Percentiles rank a stretch among this genome's conserved stretches.
Evolutionary conservation across 2,329 filamentous ascomycete species (phyloP).

Genomic region (Fusarium sp.): DNA sequence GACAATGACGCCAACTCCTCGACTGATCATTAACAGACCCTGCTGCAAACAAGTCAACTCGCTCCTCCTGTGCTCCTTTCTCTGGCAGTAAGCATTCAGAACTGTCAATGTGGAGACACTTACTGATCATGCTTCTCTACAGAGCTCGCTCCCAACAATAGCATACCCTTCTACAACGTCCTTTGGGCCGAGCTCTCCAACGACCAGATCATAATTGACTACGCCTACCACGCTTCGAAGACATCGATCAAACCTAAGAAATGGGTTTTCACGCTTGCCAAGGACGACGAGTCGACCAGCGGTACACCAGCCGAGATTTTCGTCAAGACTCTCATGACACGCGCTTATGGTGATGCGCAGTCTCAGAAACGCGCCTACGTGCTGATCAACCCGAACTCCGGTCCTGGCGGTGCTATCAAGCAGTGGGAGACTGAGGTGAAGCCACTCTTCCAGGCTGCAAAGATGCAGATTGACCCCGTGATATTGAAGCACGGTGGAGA

Average conservation of each 20-base stretch:
- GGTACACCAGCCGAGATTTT: constrained; percentile 63
- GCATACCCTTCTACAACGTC: constrained; percentile 81
- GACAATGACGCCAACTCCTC: not conserved
- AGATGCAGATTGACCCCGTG: constrained; percentile 77
- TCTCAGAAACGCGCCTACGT: constrained; percentile 82
- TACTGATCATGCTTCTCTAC: constrained; percentile 3
- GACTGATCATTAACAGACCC: constrained; percentile 36
- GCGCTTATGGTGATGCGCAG: constrained; percentile 74
- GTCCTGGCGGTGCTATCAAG: constrained; percentile 77
- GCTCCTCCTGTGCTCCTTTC: constrained; percentile 36
- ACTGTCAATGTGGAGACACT: not conserved
- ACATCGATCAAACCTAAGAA: constrained; percentile 66
- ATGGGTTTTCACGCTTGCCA: constrained; percentile 60
- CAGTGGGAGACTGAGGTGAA: constrained; percentile 78
- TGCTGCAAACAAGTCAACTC: constrained; percentile 27
- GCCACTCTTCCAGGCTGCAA: constrained; percentile 83
- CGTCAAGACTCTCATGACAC: constrained; percentile 69
- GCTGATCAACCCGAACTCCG: constrained; percentile 89
- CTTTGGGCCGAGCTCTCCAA: constrained; percentile 78
- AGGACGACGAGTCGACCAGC: constrained; percentile 28
- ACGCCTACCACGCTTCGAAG: constrained; percentile 69
- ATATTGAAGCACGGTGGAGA: constrained; percentile 77
- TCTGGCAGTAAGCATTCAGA: constrained; percentile 20
- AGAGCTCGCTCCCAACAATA: constrained; percentile 40
- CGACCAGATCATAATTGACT: constrained; percentile 73